Conservation (phyloP, 2,329 filamentous ascomycete species). For the Fusarium burgessii region DNA sequence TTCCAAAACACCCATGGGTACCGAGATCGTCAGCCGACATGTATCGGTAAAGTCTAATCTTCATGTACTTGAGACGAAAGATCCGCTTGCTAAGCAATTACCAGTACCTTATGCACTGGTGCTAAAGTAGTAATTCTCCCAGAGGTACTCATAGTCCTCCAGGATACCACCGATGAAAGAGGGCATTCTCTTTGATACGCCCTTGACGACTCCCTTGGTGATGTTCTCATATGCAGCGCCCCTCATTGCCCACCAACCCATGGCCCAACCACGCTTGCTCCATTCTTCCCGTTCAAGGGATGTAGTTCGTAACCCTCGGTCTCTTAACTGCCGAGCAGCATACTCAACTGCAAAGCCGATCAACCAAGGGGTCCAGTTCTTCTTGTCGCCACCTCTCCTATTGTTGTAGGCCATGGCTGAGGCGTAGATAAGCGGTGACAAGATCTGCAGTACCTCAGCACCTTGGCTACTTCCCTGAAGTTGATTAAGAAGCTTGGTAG, state of each 20-base stretch:
- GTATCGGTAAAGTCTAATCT: slow-evolving; percentile 1
- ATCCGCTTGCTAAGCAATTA: not conserved
- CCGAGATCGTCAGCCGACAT: slow-evolving; percentile 22
- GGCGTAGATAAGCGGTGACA: slow-evolving; percentile 89
- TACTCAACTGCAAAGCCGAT: slow-evolving; percentile 88
- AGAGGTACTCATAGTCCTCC: slow-evolving; percentile 97
- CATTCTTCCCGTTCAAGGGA: slow-evolving; percentile 91
- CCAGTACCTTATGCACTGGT: slow-evolving; percentile 57
- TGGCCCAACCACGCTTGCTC: slow-evolving; percentile 86
- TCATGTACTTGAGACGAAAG: slow-evolving; percentile 22
- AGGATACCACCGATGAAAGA: slow-evolving; percentile 86
- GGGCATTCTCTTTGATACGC: slow-evolving; percentile 80
- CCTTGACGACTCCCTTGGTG: slow-evolving; percentile 79
- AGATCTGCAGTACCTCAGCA: slow-evolving; percentile 91
- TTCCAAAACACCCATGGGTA: slow-evolving; percentile 7
- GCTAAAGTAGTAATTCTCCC: slow-evolving; percentile 97
- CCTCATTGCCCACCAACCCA: slow-evolving; percentile 96
- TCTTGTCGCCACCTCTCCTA: slow-evolving; percentile 65
- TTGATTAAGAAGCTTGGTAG: slow-evolving; percentile 85
- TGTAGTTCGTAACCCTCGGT: slow-evolving; percentile 83
- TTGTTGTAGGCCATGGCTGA: slow-evolving; percentile 78
- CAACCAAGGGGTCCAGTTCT: slow-evolving; percentile 92
- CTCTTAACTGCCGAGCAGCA: slow-evolving; percentile 83
- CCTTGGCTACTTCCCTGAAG: slow-evolving; percentile 79
- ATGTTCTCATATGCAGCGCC: slow-evolving; percentile 97